Evolutionary conservation across 148 eudicot species (phyloP).

Genomic region (Fagopyrum esculentum): DNA sequence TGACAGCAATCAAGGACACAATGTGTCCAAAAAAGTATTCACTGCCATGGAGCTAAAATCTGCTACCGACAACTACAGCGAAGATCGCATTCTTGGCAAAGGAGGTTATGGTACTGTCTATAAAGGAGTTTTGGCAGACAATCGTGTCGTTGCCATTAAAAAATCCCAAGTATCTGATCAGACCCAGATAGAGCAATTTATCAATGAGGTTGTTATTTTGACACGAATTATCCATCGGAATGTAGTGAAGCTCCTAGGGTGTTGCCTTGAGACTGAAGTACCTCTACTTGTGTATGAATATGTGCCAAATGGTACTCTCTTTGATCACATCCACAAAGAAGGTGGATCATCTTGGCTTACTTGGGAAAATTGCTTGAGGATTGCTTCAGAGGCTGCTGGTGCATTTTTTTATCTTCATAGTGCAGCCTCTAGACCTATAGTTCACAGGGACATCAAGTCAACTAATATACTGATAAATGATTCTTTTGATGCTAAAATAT

Average conservation of each 20-base stretch:
- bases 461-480: constrained; percentile 11
- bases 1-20: neutral
- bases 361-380: constrained; percentile 11
- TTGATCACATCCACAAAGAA: constrained; percentile 11
- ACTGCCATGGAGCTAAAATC: constrained; percentile 7
- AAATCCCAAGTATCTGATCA: constrained; percentile 11
- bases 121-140: constrained; percentile 1
- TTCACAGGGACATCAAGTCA: constrained; percentile 13
- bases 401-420: constrained; percentile 9
- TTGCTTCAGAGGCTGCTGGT: constrained; percentile 10
- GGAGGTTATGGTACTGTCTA: constrained; percentile 19
- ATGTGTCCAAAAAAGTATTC: constrained; percentile 6
- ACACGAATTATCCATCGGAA: constrained; percentile 15
- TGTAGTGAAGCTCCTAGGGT: constrained; percentile 12
- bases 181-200: constrained; percentile 14
- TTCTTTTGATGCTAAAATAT: neutral
- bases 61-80: constrained; percentile 17
- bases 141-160: constrained; percentile 10
- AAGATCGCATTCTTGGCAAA: constrained; percentile 9
- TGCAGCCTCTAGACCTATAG: neutral
- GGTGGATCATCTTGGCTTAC: neutral
- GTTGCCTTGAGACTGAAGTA: constrained; percentile 10
- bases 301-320: constrained; percentile 12
- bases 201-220: constrained; percentile 17
- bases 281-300: constrained; percentile 13